A percentile compares a stretch with the other conserved stretches of the same genome.
Conservation (phyloP, 202 grass and related monocot genomes). For the Panicum hallii region DNA sequence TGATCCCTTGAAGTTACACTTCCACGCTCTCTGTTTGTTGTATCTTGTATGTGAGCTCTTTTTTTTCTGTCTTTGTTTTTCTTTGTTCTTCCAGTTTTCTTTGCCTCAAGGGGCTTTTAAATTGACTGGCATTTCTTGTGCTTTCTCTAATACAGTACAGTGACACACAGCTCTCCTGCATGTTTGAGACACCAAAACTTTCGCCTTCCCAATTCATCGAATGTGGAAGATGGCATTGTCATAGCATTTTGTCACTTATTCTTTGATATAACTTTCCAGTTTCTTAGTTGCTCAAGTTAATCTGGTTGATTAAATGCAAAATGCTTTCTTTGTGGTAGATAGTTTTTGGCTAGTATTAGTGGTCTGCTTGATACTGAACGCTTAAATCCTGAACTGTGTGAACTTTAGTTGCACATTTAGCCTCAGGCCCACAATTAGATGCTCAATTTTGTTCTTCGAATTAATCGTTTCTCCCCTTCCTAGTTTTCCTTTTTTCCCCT, state of each 20-base stretch:
- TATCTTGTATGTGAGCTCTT: neutral
- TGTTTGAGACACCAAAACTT: neutral
- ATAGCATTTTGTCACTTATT: conserved; percentile 11
- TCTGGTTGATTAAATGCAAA: neutral
- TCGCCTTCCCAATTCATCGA: neutral
- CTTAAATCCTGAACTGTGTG: neutral
- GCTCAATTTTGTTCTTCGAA: neutral
- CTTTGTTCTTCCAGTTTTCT: neutral
- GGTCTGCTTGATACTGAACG: conserved; percentile 1
- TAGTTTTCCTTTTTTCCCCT: neutral
- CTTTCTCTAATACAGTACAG: neutral
- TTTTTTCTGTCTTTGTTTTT: neutral
- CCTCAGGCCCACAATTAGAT: neutral
- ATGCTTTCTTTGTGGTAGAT: neutral
- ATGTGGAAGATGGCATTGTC: conserved; percentile 2
- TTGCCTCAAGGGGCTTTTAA: neutral
- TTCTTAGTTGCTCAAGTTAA: conserved; percentile 24
- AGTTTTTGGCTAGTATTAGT: conserved; percentile 22
- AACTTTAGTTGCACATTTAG: conserved; percentile 4
- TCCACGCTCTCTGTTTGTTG: neutral
- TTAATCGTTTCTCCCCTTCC: neutral
- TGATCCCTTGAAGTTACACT: conserved; percentile 3
- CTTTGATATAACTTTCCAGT: neutral
- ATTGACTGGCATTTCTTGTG: neutral
- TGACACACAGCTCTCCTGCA: neutral